phyloP scores from a whole-genome alignment of 2,329 filamentous ascomycete genomes.

The Diplodia sapinea region DNA sequence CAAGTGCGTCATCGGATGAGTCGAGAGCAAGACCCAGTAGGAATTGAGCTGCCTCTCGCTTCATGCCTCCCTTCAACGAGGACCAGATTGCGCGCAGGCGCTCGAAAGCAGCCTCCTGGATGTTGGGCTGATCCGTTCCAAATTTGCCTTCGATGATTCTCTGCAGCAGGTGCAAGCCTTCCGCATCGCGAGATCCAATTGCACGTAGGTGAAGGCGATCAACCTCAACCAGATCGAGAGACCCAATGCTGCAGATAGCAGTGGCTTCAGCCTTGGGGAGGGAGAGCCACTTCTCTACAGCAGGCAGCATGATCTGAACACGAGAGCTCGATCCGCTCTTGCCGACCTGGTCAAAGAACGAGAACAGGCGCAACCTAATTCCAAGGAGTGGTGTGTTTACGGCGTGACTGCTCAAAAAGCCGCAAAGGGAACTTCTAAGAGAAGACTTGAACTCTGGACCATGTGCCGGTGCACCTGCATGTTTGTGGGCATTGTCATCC shows the following conservation, averaged over 20 bases:
- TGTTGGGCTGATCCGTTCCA: slow-evolving; percentile 55
- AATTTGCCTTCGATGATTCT: slow-evolving; percentile 55
- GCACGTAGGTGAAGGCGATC: slow-evolving; percentile 61
- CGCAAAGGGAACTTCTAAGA: slow-evolving; percentile 68
- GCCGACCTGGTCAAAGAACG: slow-evolving; percentile 71
- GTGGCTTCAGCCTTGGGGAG: slow-evolving; percentile 60
- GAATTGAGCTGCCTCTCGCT: slow-evolving; percentile 64
- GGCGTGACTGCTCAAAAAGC: slow-evolving; percentile 76
- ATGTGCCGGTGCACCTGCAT: slow-evolving; percentile 34
- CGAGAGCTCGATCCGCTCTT: slow-evolving; percentile 76
- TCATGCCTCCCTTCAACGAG: slow-evolving; percentile 68
- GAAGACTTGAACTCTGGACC: slow-evolving; percentile 64
- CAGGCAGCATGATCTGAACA: slow-evolving; percentile 76
- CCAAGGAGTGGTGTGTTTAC: slow-evolving; percentile 69
- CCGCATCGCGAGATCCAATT: slow-evolving; percentile 62
- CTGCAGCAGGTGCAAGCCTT: slow-evolving; percentile 62
- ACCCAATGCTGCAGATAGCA: slow-evolving; percentile 57
- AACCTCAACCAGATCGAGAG: slow-evolving; percentile 54
- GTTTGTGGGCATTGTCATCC: slow-evolving; percentile 55
- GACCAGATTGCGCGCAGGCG: slow-evolving; percentile 76
- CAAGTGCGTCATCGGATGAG: slow-evolving; percentile 41
- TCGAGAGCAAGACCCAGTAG: slow-evolving; percentile 68
- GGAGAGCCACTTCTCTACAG: slow-evolving; percentile 71
- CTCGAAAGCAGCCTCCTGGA: slow-evolving; percentile 70
- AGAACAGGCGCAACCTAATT: slow-evolving; percentile 75